Conservation (phyloP, 768 basidiomycete genomes). For the Gyrodon lividus region DNA sequence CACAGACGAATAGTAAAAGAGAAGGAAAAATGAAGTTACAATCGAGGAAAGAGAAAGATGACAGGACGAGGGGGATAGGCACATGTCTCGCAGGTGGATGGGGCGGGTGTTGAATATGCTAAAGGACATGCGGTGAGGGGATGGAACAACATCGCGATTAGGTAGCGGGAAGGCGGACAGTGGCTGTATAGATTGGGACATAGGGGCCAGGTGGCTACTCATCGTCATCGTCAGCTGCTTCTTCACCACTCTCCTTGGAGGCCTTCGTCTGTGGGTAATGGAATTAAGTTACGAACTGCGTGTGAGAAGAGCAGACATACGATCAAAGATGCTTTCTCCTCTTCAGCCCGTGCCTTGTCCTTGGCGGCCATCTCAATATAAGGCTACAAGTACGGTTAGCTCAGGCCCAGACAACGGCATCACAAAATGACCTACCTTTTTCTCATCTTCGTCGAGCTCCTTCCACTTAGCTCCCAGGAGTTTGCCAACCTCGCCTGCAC, state of each 20-base stretch:
- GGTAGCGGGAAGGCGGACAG: slow-evolving; percentile 9
- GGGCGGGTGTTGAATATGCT: slow-evolving; percentile 18
- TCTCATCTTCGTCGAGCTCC: slow-evolving; percentile 87
- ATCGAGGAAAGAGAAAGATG: slow-evolving; percentile 2
- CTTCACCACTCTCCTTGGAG: slow-evolving; percentile 40
- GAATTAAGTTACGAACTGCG: not conserved
- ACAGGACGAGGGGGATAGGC: slow-evolving; percentile 20
- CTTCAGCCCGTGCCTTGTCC: slow-evolving; percentile 86
- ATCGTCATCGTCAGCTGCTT: slow-evolving; percentile 39
- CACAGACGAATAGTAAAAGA: slow-evolving; percentile 18
- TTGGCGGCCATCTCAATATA: slow-evolving; percentile 83
- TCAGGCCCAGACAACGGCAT: not conserved
- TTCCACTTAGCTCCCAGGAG: slow-evolving; percentile 97
- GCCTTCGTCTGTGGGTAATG: slow-evolving; percentile 27
- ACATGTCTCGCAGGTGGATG: slow-evolving; percentile 27
- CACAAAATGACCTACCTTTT: slow-evolving; percentile 61
- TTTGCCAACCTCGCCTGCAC: slow-evolving; percentile 86
- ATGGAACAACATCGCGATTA: slow-evolving; percentile 18
- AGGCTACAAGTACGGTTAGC: slow-evolving; percentile 50
- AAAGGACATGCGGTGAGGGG: slow-evolving; percentile 6
- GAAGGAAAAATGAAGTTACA: slow-evolving; percentile 19
- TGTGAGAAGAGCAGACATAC: slow-evolving; percentile 24
- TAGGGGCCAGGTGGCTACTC: slow-evolving; percentile 28
- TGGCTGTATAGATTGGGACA: slow-evolving; percentile 11
- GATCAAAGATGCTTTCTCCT: slow-evolving; percentile 59